Percentiles rank a stretch among this genome's conserved stretches.
Conservation (phyloP, 345 rosid species). For the Populus simonii region DNA sequence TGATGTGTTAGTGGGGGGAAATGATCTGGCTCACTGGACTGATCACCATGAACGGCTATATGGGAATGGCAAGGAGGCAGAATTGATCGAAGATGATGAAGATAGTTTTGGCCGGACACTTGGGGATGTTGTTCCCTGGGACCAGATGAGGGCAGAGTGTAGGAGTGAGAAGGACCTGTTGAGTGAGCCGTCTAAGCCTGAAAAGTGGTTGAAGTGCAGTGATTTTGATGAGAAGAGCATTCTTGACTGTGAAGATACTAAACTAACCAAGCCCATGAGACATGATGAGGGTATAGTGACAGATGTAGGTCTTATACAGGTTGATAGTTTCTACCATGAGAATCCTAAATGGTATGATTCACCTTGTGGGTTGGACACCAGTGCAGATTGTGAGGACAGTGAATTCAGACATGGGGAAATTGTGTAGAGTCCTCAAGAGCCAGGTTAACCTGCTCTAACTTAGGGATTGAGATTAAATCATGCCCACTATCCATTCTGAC, state of each 20-base stretch:
- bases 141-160: slow-evolving; percentile 64
- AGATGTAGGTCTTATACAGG: slow-evolving; percentile 92
- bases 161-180: slow-evolving; percentile 70
- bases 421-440: slow-evolving; percentile 43
- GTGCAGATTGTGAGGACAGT: slow-evolving; percentile 78
- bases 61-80: slow-evolving; percentile 71
- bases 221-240: slow-evolving; percentile 92
- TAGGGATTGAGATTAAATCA: slow-evolving; percentile 35
- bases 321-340: slow-evolving; percentile 95
- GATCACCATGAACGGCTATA: slow-evolving; percentile 63
- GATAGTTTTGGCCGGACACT: slow-evolving; percentile 89
- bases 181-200: slow-evolving; percentile 74
- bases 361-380: slow-evolving; percentile 87
- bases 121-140: slow-evolving; percentile 93
- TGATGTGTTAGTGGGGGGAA: slow-evolving; percentile 72
- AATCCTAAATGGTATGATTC: slow-evolving; percentile 94
- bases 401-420: slow-evolving; percentile 84
- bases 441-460: slow-evolving; percentile 40
- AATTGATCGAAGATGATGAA: slow-evolving; percentile 82
- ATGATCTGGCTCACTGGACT: slow-evolving; percentile 84
- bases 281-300: slow-evolving; percentile 76
- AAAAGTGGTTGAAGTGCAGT: slow-evolving; percentile 84
- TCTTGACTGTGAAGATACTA: slow-evolving; percentile 85
- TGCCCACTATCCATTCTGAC: slow-evolving; percentile 30
- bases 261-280: slow-evolving; percentile 78